Evolutionary conservation across 345 rosid genomes (phyloP), one percentile per base, ranked within the genome.

Genomic region (Rhodamnia argentea): DNA sequence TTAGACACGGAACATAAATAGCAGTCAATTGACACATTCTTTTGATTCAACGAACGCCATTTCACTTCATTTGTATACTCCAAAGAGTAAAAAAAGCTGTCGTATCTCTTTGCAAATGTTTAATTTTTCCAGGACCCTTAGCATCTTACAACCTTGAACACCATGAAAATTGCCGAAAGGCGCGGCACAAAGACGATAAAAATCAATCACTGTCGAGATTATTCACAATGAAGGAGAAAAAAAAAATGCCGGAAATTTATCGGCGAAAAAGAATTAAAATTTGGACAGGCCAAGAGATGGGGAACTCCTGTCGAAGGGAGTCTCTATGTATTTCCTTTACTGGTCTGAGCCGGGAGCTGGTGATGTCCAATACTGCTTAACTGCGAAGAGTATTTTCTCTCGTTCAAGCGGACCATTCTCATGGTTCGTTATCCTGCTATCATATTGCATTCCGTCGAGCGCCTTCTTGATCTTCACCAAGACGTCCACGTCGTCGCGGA

Each of bases 401-500:
- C 92, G 89, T 29, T 89, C 91, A 11, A 90, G 88, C 26, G 93
- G 92, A 15, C 93, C 93, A 64, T 90, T 90, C 84, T 92, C 93
- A 52, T 92, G 93, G 90, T 92, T 91, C 83, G 85, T 90, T 84
- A 90, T 90, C 84, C 86, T 88, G 24, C 89, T 84, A 57, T 92
- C 90, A 89, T 92, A 92, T 50, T 89, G 90, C 92, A 92, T 90
- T 78, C 88, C 89, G 60, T 59, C 90, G 26, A 86, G 58, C 11
- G 85, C 32, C 83, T 83, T 83, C 86, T 84, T 89, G 87, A 92
- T 88, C 88, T 89, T 88, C 55, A 87, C 87, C 84, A 92, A 84
- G 74, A 87, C 84, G 50, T 92, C 91, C n/a, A 92, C 92, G 27
- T 92, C 91, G 50, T 92, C 93, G 0, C 93, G 88, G 85, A 90